Evolutionary conservation across 768 basidiomycete species (phyloP).

Genomic region (Psilocybe cyanescens): DNA sequence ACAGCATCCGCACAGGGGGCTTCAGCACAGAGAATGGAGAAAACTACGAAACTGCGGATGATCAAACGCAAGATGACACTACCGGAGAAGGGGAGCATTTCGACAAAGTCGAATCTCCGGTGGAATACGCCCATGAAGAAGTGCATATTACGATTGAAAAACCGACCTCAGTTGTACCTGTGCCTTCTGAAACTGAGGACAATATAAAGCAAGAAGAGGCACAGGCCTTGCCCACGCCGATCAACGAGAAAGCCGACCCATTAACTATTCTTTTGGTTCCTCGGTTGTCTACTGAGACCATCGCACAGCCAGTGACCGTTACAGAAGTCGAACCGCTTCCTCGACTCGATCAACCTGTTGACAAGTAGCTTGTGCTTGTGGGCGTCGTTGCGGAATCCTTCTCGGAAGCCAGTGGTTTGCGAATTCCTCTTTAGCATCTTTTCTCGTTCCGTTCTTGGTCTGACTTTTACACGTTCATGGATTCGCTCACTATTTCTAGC

Average conservation of each 20-base stretch:
- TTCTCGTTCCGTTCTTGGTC: not conserved
- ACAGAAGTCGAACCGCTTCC: not conserved
- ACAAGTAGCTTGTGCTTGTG: not conserved
- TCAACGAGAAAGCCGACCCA: not conserved
- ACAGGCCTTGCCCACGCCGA: not conserved
- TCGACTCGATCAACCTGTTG: not conserved
- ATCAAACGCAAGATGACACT: conserved; percentile 25
- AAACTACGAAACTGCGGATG: conserved; percentile 29
- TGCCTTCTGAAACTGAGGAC: not conserved
- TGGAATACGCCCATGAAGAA: conserved; percentile 9
- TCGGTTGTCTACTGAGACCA: conserved; percentile 29
- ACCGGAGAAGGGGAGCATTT: conserved; percentile 16
- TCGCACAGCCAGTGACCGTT: conserved; percentile 18
- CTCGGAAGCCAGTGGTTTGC: no score
- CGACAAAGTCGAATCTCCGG: conserved; percentile 14
- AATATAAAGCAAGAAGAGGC: not conserved
- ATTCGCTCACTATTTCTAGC: not conserved
- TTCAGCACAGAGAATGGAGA: conserved; percentile 53
- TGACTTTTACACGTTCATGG: not conserved
- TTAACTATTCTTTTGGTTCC: not conserved
- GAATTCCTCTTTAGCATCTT: not conserved
- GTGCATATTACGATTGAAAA: conserved; percentile 14
- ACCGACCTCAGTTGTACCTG: not conserved
- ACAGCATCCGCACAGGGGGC: conserved; percentile 62
- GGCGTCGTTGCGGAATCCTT: no score